Evolutionary conservation across 208 protist species (phyloP), one percentile per base, ranked within the genome.

Genomic region (Crithidia brevicula): DNA sequence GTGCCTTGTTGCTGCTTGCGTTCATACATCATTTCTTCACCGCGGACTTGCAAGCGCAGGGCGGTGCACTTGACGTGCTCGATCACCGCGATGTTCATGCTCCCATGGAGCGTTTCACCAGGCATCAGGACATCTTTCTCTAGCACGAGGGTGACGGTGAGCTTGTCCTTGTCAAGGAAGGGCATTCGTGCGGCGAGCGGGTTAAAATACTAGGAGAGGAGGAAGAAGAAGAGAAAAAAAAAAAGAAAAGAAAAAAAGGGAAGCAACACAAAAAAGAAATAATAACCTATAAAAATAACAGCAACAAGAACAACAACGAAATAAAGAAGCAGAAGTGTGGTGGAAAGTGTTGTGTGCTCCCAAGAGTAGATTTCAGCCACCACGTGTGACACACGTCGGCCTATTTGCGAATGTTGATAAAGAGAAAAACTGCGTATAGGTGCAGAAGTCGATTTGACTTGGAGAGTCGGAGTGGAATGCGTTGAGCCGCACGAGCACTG

Each of bases 101-200:
- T n/a, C 6, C 51, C 62, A 27, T 4, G 46, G 20, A 68, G 18
- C 3, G n/a, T 15, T 4, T 22, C 1, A 15, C 38, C 51, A 4
- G 62, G 51, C 11, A 25, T 20, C 20, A 28, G 10, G 11, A 10
- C 22, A 27, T 58, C 51, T 4, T 9, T 42, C 23, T 59, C 49
- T 15, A 46, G 54, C 18, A 22, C 18, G 8, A 68, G 13, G 4
- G 51, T 49, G 20, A 68, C 31, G 11, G n/a, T 36, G 25, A 54
- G 38, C 16, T 58, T 68, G 27, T 36, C 34, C 27, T 46, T 46
- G 20, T 68, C 51, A 0, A 68, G 20, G n/a, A 68, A 42, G 8
- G 18, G 45, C 62, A 59, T 68, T 40, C 10, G 36, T 13, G 36
- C 36, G 36, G 36, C 36, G 15, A 40, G 15, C 10, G 15, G 36